Evolutionary conservation across 1,284 basidiomycete species (phyloP).

Genomic region (Cerioporus squamosus): DNA sequence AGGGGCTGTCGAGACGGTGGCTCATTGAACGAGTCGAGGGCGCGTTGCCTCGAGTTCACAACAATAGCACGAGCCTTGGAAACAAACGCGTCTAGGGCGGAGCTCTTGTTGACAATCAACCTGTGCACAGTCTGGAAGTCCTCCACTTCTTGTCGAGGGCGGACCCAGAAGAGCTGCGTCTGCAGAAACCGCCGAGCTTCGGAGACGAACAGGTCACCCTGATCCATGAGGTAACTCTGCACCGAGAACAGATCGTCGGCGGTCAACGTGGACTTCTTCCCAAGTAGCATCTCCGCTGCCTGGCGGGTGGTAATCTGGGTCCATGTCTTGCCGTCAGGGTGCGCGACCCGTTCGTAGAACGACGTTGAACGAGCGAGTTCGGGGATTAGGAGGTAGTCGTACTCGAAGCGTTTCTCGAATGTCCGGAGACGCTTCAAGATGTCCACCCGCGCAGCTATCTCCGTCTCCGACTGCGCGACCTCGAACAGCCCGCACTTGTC

Average conservation of each 20-base stretch:
- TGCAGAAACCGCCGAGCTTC: conserved; percentile 58
- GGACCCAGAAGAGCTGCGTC: conserved; percentile 68
- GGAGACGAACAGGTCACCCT: conserved; percentile 67
- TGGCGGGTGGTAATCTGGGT: conserved; percentile 50
- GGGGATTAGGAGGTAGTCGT: conserved; percentile 15
- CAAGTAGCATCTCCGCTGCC: conserved; percentile 49
- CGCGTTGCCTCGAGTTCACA: conserved; percentile 32
- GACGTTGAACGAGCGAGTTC: conserved; percentile 41
- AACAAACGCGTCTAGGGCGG: conserved; percentile 59
- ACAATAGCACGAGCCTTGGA: conserved; percentile 58
- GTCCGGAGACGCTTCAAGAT: conserved; percentile 58
- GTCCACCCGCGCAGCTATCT: conserved; percentile 60
- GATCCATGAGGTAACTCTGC: conserved; percentile 76
- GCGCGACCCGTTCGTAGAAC: conserved; percentile 52
- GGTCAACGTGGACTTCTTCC: conserved; percentile 32
- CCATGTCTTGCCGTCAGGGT: conserved; percentile 56
- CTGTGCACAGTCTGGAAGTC: conserved; percentile 57
- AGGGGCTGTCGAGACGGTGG: conserved; percentile 39
- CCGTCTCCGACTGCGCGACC: conserved; percentile 31
- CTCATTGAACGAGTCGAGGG: conserved; percentile 35
- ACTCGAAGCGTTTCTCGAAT: conserved; percentile 49
- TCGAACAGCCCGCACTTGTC: conserved; percentile 49
- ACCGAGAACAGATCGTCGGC: conserved; percentile 61
- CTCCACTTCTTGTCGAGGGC: conserved; percentile 65
- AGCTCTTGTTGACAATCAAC: conserved; percentile 52